Evolutionary conservation across 306 rosid species (phyloP), one percentile per base, ranked within the genome.

Genomic region (Abrus pulchellus): DNA sequence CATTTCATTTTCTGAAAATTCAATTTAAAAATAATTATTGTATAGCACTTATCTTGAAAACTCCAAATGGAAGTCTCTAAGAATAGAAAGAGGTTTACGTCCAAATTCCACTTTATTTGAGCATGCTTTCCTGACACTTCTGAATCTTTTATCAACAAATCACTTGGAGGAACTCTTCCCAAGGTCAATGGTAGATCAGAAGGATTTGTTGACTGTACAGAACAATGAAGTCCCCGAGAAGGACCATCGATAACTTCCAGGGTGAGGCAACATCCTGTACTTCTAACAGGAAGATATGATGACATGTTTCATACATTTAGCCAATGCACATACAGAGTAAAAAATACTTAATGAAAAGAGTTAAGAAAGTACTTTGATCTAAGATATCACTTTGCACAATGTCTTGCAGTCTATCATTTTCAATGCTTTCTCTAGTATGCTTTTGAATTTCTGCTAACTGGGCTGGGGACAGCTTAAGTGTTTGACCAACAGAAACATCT

Each of bases 101-200:
- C 93, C 74, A 68, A 76, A 83, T 93, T 90, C 99, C 99, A 96
- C 56, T 83, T 90, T 76, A 96, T 89, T 72, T 89, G 49, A 9
- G 98, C 98, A 82, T 96, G 98, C 86, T 90, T 96, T 82, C 99
- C 99, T 5, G 99, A 96, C 30, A 96, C 98, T 84, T 96, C 99
- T 0, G 90, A 88, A 78, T 96, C 98, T 70, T 88, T 90, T 74
- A 96, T 76, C 63, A 86, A 48, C 78, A 96, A 74, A 87, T 96
- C 97, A 87, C 97, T 92, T 0, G 97, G 95, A 78, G 92, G 65
- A 82, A 92, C 88, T 79, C 99, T 92, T 77, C 99, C 98, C 71
- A 96, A 74, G n/a, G 97, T 92, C 55, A 96, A 72, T 3, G 97
- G 97, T 38, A 90, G 85, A 84, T 70, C 85, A 75, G 97, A 85